Evolutionary conservation across 2,329 filamentous ascomycete genomes (phyloP), one percentile per base, ranked within the genome.

Genomic region (Tolypocladium album): DNA sequence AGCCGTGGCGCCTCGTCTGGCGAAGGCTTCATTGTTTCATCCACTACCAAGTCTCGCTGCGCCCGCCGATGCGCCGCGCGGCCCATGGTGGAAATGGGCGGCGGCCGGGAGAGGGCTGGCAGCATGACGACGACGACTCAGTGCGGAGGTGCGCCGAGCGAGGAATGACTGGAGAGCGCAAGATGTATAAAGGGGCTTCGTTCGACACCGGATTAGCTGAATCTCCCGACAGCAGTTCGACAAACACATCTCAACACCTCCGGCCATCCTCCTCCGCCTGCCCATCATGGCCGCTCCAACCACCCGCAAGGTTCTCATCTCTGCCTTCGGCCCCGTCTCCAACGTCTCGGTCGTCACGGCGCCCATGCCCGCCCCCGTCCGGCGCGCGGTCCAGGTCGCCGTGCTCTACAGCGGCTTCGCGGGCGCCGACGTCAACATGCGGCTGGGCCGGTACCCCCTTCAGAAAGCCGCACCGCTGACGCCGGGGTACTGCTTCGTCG

Each of bases 341-440:
- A 70, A 71, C 12, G 68, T 73, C 36, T 68, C 69, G 62, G 64
- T 74, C 52, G 64, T 78, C 38, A 68, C 65, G 3, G 67, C 69
- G 3, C 65, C 71, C 7, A 73, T 76, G 52, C 59, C 72, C 1
- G 67, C 75, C 6, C 79, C 79, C 24, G 66, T 71, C 15, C 69
- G 73, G 11, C 67, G 73, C 36, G 70, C 82, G 59, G 78, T 81
- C 34, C 79, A 78, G 57, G 71, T 80, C 60, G 73, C 75, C 57
- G 74, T 79, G 61, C 65, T 78, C 59, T 79, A 79, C 68, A 67
- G 78, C 3, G 76, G 76, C 57, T 80, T 82, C 68, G 72, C 73
- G 1, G 79, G 79, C 42, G 67, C 72, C 61, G 79, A 82, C 64
- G 73, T 80, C 66, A 75, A 76, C 62, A 81, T 81, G 79, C 75